Base-by-base conservation (phyloP, 2,329 filamentous ascomycete genomes). In the Colletotrichum limetticola region DNA sequence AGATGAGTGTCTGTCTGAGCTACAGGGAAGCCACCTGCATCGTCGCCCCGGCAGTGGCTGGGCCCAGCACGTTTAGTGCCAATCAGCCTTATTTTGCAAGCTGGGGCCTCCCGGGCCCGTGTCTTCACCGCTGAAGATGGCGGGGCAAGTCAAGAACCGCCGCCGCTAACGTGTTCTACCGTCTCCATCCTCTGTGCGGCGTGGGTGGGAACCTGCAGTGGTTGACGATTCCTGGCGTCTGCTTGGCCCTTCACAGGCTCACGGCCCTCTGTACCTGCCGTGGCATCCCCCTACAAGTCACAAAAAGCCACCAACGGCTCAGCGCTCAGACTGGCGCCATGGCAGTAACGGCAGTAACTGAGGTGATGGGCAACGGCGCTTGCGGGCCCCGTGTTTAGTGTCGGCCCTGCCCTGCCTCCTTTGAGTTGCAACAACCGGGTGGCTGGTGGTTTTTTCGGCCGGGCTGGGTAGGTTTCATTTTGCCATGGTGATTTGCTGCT, bases 101-200 rank as follows among this genome's bases (percentile, higher is more conserved):
- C 70, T 70, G 60, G 66, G 70, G n/a, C 60, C 46, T 66, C 71
- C 71, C 56, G 67, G 60, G 66, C 66, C 71, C 46, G 61, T 56
- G 60, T 57, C 16, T 52, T 26, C 58, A 16, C 62, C 66, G 71
- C 61, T 73, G 67, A 52, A 71, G 61, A 71, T 73, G 49, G 71
- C 66, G 56, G 56, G 66, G 60, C 26, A 52, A 7, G 46, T 0
- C 32, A 12, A 42, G 37, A 42, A 42, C 37, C 37, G 19, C 16
- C 37, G 37, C 35, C 42, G 35, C 32, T 53, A 65, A 57, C 26
- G 59, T 42, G 42, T 35, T 35, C 32, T 35, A 35, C 32, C 11
- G 22, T 19, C 42, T 42, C 42, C 42, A 22, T 49, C 42, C 42
- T 49, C 42, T 22, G 42, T 49, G 42, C 42, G 19, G 3, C 42